A percentile compares a stretch with the other conserved stretches of the same genome.
Evolutionary conservation across 129 eudicot genomes (phyloP).

Genomic region (Tagetes patula): DNA sequence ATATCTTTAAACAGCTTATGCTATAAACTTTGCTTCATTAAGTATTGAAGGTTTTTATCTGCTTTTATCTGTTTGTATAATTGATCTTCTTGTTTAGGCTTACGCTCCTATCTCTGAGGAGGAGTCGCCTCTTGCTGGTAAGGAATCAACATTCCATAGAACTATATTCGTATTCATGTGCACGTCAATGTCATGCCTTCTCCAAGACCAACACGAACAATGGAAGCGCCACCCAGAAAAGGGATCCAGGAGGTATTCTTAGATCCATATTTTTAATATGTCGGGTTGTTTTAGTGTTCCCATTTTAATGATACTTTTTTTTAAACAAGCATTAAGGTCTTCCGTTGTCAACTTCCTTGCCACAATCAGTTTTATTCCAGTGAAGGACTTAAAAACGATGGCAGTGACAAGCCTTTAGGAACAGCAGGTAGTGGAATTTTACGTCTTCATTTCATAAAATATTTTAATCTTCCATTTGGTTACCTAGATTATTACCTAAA

Average conservation of each 20-base stretch:
- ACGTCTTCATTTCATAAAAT: neutral
- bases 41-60: neutral
- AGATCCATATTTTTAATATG: neutral
- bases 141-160: constrained; percentile 76
- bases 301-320: constrained; percentile 7
- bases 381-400: constrained; percentile 62
- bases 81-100: constrained; percentile 35
- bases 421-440: constrained; percentile 45
- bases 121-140: neutral
- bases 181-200: constrained; percentile 76
- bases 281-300: neutral
- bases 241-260: constrained; percentile 63
- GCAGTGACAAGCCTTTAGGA: constrained; percentile 53
- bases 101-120: constrained; percentile 66
- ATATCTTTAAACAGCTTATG: neutral
- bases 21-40: neutral
- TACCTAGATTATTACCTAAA: neutral
- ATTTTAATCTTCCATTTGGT: neutral
- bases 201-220: constrained; percentile 85
- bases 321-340: constrained; percentile 68
- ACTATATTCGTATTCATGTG: constrained; percentile 78
- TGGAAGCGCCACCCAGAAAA: constrained; percentile 65
- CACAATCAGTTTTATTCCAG: constrained; percentile 64
- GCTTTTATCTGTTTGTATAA: neutral
- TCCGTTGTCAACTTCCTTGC: constrained; percentile 75